Evolutionary conservation across 805 yeast genomes (phyloP), one percentile per base, ranked within the genome.

Genomic region (Tetrapisispora taiwanensis): DNA sequence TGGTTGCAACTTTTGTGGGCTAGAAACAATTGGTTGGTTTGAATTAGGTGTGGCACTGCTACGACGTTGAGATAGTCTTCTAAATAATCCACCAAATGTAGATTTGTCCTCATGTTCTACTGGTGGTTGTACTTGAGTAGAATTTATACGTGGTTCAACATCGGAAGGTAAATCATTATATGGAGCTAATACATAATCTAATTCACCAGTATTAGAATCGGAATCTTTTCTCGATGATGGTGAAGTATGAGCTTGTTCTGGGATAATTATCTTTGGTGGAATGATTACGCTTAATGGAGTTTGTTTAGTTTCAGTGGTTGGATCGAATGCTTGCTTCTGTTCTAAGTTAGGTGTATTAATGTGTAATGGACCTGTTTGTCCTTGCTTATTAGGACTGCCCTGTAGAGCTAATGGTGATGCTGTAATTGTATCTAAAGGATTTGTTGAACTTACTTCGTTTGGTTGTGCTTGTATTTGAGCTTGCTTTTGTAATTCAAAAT

Each of bases 171-270:
- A 51, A 4, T 55, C 46, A 32, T 55, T 58, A 39, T 61, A 52
- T 19, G 46, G 42, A 6, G 52, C 75, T 33, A 65, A 52, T 1
- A 55, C 60, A 39, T 44, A 48, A 36, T 58, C 58, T 30, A 56
- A 48, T 3, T 52, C 58, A 14, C 49, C 55, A 27, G 52, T 24
- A 30, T 39, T 51, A 7, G 45, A 45, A 10, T 58, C 65, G 14
- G 56, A 41, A 12, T 55, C 48, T 38, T 60, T 62, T 44, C 65
- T 55, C 19, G 44, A 33, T 10, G 53, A 75, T 57, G 70, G 74
- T 59, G 65, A 76, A 54, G 58, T 77, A 66, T 67, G 75, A 45
- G 63, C 74, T 67, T 59, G 70, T 62, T 69, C 80, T 57, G 67
- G 77, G 63, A 49, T 68, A 54, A 65, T 71, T 57, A 66, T 57